Base-by-base conservation (phyloP, 495 filamentous ascomycete species). In the Saxophila tyrrhenica region DNA sequence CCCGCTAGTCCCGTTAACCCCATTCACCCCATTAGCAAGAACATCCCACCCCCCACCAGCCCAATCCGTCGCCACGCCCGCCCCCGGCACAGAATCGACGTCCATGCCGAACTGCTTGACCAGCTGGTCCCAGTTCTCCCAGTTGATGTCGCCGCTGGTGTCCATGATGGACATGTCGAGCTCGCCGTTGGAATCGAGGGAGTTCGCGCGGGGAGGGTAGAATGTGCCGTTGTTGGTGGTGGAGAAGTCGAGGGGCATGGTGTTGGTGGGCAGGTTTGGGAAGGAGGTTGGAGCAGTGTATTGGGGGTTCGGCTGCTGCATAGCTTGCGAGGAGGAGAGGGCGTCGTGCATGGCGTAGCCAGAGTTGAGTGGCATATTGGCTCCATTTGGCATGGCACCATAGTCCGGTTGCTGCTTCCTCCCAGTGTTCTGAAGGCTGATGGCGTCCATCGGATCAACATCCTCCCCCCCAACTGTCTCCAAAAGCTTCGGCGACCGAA, bases 61-160 rank as follows among this genome's bases (percentile, higher is more conserved):
- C 29, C 29, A 35, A 13, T 35, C 29, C 29, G 29, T 35, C 5
- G 29, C 29, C 7, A 35, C 29, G 13, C 29, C 29, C 29, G 29
- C 13, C 7, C 29, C 29, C 29, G 29, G 29, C 29, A 35, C 29
- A 35, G 29, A 35, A 39, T 63, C 61, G 11, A 58, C 29, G 38
- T 63, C 58, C 61, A 61, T 63, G 13, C 57, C 59, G 42, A 62
- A 64, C 43, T 64, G 59, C 46, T 54, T 29, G 1, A 62, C 60
- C n/a, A 64, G 55, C 51, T 62, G 25, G 43, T 62, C 60, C 53
- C 56, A 64, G 32, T 53, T 54, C 15, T 56, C 56, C 62, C 62
- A 64, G 35, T 62, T 60, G 23, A 62, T 2, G 19, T 57, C 58
- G 29, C 46, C 54, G 39, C 48, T n/a, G 1, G 48, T 50, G 25